Conservation (phyloP, 2,329 filamentous ascomycete species). For the Sclerotinia spermophila region DNA sequence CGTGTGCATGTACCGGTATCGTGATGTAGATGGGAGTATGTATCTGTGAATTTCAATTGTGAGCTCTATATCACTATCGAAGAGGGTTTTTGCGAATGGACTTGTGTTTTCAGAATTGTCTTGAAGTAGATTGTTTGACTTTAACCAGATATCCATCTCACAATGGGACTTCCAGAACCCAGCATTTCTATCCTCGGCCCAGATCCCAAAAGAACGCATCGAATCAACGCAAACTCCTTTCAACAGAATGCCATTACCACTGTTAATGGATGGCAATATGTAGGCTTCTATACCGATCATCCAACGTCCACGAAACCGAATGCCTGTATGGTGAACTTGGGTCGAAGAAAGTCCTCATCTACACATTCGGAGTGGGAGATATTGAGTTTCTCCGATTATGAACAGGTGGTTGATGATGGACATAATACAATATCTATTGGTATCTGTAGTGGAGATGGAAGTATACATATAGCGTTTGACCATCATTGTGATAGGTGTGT, state of each 20-base stretch:
- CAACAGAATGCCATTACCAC: constrained; percentile 31
- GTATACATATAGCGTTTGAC: constrained; percentile 31
- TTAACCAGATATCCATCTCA: not conserved
- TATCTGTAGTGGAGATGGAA: constrained; percentile 29
- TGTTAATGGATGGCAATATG: constrained; percentile 29
- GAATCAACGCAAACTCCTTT: constrained; percentile 32
- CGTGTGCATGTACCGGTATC: not conserved
- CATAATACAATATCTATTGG: constrained; percentile 31
- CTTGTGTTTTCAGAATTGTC: not conserved
- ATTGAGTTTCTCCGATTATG: constrained; percentile 29
- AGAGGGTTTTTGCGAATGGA: not conserved
- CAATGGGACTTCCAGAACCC: constrained; percentile 20
- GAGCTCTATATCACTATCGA: not conserved
- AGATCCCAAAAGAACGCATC: constrained; percentile 26
- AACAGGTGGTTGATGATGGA: constrained; percentile 30
- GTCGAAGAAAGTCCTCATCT: constrained; percentile 17
- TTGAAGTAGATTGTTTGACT: not conserved
- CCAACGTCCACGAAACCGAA: not conserved
- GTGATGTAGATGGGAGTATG: not conserved
- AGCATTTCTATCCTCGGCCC: constrained; percentile 24
- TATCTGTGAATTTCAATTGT: not conserved
- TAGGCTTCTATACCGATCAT: constrained; percentile 27
- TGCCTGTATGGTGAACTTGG: constrained; percentile 24
- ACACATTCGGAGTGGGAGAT: constrained; percentile 22
- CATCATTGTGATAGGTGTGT: constrained; percentile 31